A percentile compares a stretch with the other conserved stretches of the same genome.
These are phyloP conservation scores for Verticillium isaacii DNA, from an alignment of 2,329 filamentous ascomycete species.

Conservation along the genomic window DNA sequence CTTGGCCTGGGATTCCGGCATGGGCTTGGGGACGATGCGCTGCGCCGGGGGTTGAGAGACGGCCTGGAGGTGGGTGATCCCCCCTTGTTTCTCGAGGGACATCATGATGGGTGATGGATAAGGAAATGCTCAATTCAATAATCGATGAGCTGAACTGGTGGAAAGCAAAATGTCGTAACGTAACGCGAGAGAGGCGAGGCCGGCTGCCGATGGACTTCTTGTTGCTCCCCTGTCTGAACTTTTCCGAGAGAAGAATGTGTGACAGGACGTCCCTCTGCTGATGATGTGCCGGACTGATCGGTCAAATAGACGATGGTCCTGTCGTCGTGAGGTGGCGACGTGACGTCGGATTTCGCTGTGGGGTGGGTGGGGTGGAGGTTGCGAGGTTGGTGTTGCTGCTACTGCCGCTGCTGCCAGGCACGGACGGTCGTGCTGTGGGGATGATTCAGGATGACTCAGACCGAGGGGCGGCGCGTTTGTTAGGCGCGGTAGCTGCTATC, in stretches of 20 bases:
- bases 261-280: background rate
- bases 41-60: slow-evolving; percentile 37
- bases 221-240: background rate
- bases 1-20: slow-evolving; percentile 57
- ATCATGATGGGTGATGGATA: slow-evolving; percentile 27
- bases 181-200: background rate
- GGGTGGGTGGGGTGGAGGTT: background rate
- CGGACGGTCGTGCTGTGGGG: background rate
- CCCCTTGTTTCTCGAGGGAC: slow-evolving; percentile 25
- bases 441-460: background rate
- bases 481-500: too few relatives aligned
- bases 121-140: background rate
- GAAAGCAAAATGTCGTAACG: background rate
- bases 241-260: background rate
- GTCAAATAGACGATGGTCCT: background rate
- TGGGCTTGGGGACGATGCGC: slow-evolving; percentile 58
- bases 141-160: slow-evolving; percentile 12
- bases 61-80: slow-evolving; percentile 36
- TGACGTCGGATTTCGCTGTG: background rate
- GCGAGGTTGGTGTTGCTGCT: background rate
- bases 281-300: background rate
- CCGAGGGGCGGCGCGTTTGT: background rate
- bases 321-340: background rate
- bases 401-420: background rate
- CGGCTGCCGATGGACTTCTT: background rate